These are phyloP conservation scores for Thelonectria rubi DNA, from an alignment of 2,329 filamentous ascomycete species.

Conservation along the genomic window DNA sequence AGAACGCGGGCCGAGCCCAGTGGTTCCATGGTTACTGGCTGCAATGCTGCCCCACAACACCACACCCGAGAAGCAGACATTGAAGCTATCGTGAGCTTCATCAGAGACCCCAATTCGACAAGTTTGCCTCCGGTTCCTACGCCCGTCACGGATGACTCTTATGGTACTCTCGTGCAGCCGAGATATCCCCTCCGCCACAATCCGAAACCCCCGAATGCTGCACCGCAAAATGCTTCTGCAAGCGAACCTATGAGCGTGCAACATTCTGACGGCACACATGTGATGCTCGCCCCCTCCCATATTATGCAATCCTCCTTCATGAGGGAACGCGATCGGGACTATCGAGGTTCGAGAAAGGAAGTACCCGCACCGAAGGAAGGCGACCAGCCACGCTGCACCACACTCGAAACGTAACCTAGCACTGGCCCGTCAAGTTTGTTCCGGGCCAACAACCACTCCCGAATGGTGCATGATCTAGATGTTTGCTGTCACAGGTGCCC, in stretches of 20 bases:
- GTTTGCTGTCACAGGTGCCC: background rate
- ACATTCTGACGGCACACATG: background rate
- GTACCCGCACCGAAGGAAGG: conserved; percentile 18
- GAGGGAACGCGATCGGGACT: conserved; percentile 24
- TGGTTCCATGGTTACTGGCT: conserved; percentile 22
- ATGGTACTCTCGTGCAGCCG: conserved; percentile 10
- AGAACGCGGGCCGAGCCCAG: conserved; percentile 28
- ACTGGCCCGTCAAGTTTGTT: conserved; percentile 5
- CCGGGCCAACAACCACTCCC: conserved; percentile 28
- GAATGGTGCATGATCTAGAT: conserved; percentile 34
- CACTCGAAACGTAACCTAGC: conserved; percentile 3
- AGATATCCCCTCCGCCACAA: conserved; percentile 8
- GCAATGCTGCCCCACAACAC: conserved; percentile 41
- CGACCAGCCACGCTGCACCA: conserved; percentile 12
- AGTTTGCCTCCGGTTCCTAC: background rate
- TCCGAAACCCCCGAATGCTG: conserved; percentile 22
- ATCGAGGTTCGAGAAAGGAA: conserved; percentile 30
- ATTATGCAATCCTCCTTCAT: conserved; percentile 6
- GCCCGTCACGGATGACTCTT: conserved; percentile 4
- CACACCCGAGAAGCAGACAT: conserved; percentile 28
- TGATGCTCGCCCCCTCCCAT: background rate
- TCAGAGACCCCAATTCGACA: conserved; percentile 2
- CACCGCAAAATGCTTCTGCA: conserved; percentile 13
- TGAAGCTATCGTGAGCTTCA: conserved; percentile 41
- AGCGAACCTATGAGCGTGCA: conserved; percentile 38